Evolutionary conservation across 352 stramenopile genomes (phyloP).

Genomic region (Phytopythium vexans): DNA sequence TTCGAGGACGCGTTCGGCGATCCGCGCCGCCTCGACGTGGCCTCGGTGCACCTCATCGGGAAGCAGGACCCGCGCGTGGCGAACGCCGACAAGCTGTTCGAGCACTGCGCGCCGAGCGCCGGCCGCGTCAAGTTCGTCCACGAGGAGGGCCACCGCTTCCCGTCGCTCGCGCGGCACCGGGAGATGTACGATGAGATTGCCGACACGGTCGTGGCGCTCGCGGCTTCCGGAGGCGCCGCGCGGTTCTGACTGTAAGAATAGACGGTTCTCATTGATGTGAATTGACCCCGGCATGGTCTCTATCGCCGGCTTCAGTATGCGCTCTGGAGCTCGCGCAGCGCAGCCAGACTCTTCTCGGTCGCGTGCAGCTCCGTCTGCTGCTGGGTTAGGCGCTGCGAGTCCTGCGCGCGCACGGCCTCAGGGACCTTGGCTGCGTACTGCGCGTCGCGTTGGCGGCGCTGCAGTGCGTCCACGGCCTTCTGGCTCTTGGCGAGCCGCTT

Average conservation of each 20-base stretch:
- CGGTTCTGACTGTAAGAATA: not conserved
- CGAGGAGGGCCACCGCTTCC: slow-evolving; percentile 82
- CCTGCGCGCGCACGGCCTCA: slow-evolving; percentile 56
- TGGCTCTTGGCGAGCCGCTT: slow-evolving; percentile 63
- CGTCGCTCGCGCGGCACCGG: slow-evolving; percentile 34
- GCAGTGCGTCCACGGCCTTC: slow-evolving; percentile 40
- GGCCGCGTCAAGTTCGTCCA: slow-evolving; percentile 45
- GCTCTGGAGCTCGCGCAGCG: slow-evolving; percentile 47
- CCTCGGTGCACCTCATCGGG: slow-evolving; percentile 70
- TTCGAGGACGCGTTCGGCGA: slow-evolving; percentile 36
- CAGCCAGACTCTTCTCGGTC: slow-evolving; percentile 46
- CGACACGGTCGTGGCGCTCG: slow-evolving; percentile 35
- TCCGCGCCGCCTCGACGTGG: slow-evolving; percentile 34
- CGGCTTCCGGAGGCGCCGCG: not conserved
- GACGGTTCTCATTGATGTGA: no score
- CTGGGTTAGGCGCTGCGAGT: slow-evolving; percentile 49
- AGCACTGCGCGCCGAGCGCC: slow-evolving; percentile 27
- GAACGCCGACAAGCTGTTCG: slow-evolving; percentile 50
- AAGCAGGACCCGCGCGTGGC: slow-evolving; percentile 35
- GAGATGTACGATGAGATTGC: slow-evolving; percentile 53
- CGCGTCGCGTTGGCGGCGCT: slow-evolving; percentile 31
- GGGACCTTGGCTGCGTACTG: slow-evolving; percentile 70
- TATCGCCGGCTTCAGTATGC: slow-evolving; percentile 35
- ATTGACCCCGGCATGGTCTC: no score
- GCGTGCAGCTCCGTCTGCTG: slow-evolving; percentile 55